phyloP scores from a whole-genome alignment of 257 asterid species.

The Linderniella brevidens region DNA sequence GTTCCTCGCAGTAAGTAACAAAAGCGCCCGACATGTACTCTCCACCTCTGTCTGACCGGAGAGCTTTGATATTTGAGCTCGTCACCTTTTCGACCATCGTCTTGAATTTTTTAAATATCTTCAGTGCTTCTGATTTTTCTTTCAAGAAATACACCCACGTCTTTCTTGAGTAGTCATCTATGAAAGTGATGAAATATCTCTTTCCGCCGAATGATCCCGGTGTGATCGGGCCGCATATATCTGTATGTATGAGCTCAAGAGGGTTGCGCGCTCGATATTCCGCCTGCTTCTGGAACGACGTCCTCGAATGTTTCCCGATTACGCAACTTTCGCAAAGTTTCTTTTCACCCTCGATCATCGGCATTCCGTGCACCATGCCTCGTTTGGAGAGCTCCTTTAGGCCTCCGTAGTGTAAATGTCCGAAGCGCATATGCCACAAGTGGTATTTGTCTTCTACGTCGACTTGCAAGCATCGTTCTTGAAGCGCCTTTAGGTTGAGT shows the following conservation, averaged over 20 bases:
- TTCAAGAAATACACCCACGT: too few species aligned
- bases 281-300: too few species aligned
- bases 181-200: background rate
- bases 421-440: background rate
- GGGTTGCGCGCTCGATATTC: too few species aligned
- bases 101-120: too few species aligned
- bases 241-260: too few species aligned
- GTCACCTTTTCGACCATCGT: background rate
- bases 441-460: background rate
- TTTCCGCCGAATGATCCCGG: background rate
- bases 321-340: too few species aligned
- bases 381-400: background rate
- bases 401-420: background rate
- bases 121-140: too few species aligned
- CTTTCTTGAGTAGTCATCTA: background rate
- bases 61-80: background rate
- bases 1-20: background rate
- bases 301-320: too few species aligned
- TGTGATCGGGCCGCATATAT: background rate
- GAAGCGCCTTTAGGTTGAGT: background rate
- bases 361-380: background rate
- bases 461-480: background rate
- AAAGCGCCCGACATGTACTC: background rate
- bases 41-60: background rate
- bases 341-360: background rate